Evolutionary conservation across 1,139 yeast genomes (phyloP).

Genomic region (Arxiozyma telluris): DNA sequence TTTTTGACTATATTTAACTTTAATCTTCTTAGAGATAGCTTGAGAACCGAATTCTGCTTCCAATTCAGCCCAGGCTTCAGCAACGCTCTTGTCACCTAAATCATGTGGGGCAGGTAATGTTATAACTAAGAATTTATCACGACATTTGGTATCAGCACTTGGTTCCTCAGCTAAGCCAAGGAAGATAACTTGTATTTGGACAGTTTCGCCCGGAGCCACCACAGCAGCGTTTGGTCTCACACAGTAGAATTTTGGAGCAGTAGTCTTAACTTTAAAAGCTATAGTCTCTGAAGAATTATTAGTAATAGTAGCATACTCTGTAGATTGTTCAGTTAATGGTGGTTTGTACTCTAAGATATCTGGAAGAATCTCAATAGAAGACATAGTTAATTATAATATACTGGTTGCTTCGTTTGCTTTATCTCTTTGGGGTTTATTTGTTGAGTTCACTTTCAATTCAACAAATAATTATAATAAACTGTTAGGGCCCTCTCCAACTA

Average conservation of each 20-base stretch:
- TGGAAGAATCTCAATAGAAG: constrained; percentile 31
- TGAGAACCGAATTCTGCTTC: constrained; percentile 53
- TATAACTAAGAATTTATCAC: constrained; percentile 87
- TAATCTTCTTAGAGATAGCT: constrained; percentile 65
- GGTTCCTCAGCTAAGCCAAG: constrained; percentile 79
- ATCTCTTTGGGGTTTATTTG: background rate
- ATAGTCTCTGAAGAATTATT: constrained; percentile 53
- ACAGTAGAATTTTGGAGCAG: constrained; percentile 93
- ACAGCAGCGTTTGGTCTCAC: constrained; percentile 92
- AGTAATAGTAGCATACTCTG: constrained; percentile 58
- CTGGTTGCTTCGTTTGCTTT: background rate
- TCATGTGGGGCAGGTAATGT: constrained; percentile 64
- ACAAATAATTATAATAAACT: background rate
- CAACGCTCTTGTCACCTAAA: constrained; percentile 46
- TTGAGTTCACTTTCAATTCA: background rate
- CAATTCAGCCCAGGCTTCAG: constrained; percentile 64
- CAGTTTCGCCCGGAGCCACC: constrained; percentile 62
- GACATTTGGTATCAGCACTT: constrained; percentile 62
- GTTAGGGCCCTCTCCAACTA: too few species aligned
- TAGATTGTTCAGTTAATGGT: constrained; percentile 65
- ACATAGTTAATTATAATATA: constrained; percentile 9
- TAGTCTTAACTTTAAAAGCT: constrained; percentile 95
- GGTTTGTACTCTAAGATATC: constrained; percentile 51
- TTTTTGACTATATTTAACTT: constrained; percentile 40
- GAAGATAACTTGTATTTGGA: constrained; percentile 72